Evolutionary conservation across 164 flowering plant genomes (phyloP).

Genomic region (Tinospora cordifolia): DNA sequence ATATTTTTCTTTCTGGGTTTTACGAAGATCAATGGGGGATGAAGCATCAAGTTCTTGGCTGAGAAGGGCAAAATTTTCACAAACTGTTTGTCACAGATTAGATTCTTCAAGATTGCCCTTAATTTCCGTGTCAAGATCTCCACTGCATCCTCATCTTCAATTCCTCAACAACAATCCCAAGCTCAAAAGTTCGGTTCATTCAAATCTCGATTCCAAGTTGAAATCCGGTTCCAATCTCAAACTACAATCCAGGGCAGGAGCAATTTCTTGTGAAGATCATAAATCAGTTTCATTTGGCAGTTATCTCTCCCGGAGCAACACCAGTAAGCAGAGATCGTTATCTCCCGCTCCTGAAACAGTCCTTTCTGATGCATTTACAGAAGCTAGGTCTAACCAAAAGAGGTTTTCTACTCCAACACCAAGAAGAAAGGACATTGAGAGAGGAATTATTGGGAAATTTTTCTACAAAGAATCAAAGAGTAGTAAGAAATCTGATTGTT

Average conservation of each 20-base stretch:
- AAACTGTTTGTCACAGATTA: constrained; percentile 55
- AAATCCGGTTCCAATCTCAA: constrained; percentile 18
- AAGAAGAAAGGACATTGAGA: constrained; percentile 37
- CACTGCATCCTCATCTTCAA: neutral
- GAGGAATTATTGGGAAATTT: constrained; percentile 26
- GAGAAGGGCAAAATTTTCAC: constrained; percentile 74
- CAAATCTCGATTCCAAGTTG: neutral
- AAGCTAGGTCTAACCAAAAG: constrained; percentile 51
- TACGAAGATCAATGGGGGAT: constrained; percentile 41
- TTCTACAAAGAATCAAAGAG: constrained; percentile 24
- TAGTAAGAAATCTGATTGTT: constrained; percentile 14
- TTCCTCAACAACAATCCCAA: neutral
- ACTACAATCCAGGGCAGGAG: constrained; percentile 33
- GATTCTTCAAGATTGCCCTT: constrained; percentile 39
- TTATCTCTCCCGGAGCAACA: neutral
- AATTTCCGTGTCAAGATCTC: constrained; percentile 20
- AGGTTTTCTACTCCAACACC: constrained; percentile 68
- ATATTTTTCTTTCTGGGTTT: constrained; percentile 2
- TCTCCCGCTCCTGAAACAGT: constrained; percentile 49
- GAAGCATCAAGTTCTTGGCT: constrained; percentile 61
- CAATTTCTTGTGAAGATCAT: neutral
- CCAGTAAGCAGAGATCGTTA: constrained; percentile 45
- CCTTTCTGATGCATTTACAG: constrained; percentile 61
- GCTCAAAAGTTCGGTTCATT: neutral
- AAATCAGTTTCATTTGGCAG: neutral